Evolutionary conservation across 352 stramenopile species (phyloP).

Genomic region (Phytophthora megakarya): DNA sequence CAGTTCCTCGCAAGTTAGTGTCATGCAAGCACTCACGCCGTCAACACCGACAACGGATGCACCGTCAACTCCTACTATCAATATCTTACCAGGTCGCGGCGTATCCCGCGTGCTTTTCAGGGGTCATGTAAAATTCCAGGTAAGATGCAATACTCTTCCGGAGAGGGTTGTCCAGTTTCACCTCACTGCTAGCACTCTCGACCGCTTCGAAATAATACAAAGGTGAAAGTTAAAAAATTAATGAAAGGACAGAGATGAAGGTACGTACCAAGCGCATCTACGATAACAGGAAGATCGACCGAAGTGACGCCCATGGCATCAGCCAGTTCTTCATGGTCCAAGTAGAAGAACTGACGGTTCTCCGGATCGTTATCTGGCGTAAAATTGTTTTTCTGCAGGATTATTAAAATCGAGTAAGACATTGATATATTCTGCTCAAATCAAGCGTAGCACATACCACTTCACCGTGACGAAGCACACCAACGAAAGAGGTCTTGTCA

Average conservation of each 20-base stretch:
- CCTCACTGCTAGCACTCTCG: slow-evolving; percentile 38
- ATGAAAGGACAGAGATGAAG: neutral
- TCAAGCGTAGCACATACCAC: slow-evolving; percentile 44
- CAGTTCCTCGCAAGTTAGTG: slow-evolving; percentile 1
- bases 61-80: no score
- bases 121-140: slow-evolving; percentile 90
- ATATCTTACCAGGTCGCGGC: slow-evolving; percentile 82
- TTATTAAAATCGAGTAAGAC: neutral
- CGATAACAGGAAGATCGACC: slow-evolving; percentile 68
- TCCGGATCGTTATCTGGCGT: slow-evolving; percentile 79
- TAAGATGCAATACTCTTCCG: slow-evolving; percentile 83
- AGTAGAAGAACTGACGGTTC: slow-evolving; percentile 82
- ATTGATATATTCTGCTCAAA: neutral
- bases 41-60: no score
- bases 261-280: slow-evolving; percentile 69
- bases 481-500: slow-evolving; percentile 58
- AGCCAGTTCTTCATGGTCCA: slow-evolving; percentile 80
- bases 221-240: slow-evolving; percentile 1
- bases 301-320: slow-evolving; percentile 76
- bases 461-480: slow-evolving; percentile 82
- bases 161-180: slow-evolving; percentile 57
- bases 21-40: no score
- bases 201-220: slow-evolving; percentile 32
- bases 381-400: slow-evolving; percentile 68
- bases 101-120: slow-evolving; percentile 85